Base-by-base conservation (phyloP, 176 grass and related monocot genomes). In the Poa annua region DNA sequence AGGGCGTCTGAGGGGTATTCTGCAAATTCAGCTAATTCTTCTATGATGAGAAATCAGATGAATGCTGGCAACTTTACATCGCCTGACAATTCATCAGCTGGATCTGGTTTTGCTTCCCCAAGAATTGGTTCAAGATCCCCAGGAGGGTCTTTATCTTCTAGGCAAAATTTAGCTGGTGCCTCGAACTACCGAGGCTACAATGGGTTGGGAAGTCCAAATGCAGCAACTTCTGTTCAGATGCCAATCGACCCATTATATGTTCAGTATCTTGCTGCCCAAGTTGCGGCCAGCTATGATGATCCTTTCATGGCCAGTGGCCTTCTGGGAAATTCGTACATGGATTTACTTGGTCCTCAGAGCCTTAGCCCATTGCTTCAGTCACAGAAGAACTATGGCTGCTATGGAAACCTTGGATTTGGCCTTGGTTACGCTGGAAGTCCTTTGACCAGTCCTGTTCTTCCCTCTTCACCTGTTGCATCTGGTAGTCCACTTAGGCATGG, bases 401-500 rank as follows among this genome's bases (percentile, higher is more conserved):
- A 86, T 68, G 84, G 68, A n/a, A 92, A 91, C 64, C 66, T 79
- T 66, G 91, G 68, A 62, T 93, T 88, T 81, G 74, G 84, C 50
- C 61, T 88, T 69, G 87, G 82, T 55, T 97, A 91, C 56, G 81
- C 3, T 55, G 71, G 88, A 72, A 90, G 91, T 75, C 85, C 85
- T 39, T 73, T 84, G 59, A 55, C 84, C 32, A 89, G 80, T 84
- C 88, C 85, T 66, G 81, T 84, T 74, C 86, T 86, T 45, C 86
- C 88, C 21, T 89, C 88, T 67, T 88, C 88, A 44, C 91, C 86
- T 42, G 78, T 86, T 79, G 83, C 80, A 33, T 81, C 83, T 34
- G 85, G 88, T 77, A 93, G 91, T 59, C 91, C 91, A 14, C 76
- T 94, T 81, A 91, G 92, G 62, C 88, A 91, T 26, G 78, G 80